Percentiles rank a stretch among this genome's conserved stretches.
These are phyloP conservation scores for Nadsonia commutata DNA, from an alignment of 1,139 yeast genomes.

Conservation along the genomic window DNA sequence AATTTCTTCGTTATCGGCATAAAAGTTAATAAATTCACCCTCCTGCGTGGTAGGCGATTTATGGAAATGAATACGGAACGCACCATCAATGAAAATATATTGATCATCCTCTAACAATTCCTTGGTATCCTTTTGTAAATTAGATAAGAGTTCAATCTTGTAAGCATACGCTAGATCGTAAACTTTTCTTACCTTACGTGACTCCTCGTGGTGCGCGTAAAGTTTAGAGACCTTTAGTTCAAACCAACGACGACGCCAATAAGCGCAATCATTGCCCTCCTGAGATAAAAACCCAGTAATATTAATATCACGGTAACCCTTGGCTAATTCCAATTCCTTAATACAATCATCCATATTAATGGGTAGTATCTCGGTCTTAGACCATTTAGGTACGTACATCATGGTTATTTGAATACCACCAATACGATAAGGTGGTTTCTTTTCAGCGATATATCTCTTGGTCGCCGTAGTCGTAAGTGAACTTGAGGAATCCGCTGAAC, in stretches of 20 bases:
- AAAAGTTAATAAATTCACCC: slow-evolving; percentile 52
- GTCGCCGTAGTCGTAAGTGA: not conserved
- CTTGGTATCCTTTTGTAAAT: slow-evolving; percentile 18
- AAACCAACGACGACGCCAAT: slow-evolving; percentile 54
- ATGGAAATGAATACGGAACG: slow-evolving; percentile 45
- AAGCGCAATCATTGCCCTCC: slow-evolving; percentile 65
- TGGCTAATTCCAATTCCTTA: slow-evolving; percentile 15
- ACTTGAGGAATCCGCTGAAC: not conserved
- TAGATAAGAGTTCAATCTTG: slow-evolving; percentile 28
- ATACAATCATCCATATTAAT: slow-evolving; percentile 21
- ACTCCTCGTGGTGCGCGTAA: slow-evolving; percentile 50
- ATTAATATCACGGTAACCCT: slow-evolving; percentile 11
- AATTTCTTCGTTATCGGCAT: slow-evolving; percentile 42
- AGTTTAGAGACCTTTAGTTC: slow-evolving; percentile 42
- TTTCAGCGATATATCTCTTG: slow-evolving; percentile 3
- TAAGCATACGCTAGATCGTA: slow-evolving; percentile 47
- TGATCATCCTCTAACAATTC: slow-evolving; percentile 15
- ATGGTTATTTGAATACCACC: slow-evolving; percentile 59
- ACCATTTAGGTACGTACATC: slow-evolving; percentile 50
- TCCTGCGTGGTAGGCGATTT: too few species aligned
- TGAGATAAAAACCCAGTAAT: slow-evolving; percentile 49
- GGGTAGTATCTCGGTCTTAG: slow-evolving; percentile 37
- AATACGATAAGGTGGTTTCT: slow-evolving; percentile 37
- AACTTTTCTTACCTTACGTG: slow-evolving; percentile 48
- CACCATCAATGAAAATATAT: slow-evolving; percentile 21